Base-by-base conservation (phyloP, 2,329 filamentous ascomycete species). In the Sclerotinia borealis region DNA sequence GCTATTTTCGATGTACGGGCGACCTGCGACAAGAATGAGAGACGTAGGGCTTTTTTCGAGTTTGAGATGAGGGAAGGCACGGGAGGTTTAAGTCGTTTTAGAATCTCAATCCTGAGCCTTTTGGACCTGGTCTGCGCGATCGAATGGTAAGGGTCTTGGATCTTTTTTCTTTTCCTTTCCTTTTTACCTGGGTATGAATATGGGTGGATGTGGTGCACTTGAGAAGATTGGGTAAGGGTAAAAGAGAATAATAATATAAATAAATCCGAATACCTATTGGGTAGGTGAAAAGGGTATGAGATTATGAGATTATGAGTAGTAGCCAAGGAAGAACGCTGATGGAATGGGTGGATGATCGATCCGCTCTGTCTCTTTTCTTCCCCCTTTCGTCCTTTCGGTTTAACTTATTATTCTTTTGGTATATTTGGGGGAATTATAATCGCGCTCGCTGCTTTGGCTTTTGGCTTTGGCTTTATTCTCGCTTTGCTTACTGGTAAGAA, bases 21-120 rank as follows among this genome's bases (percentile, higher is more conserved):
- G 56, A 63, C 62, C 62, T 63, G 62, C 62, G 62, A 63, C 62
- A 52, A 63, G 55, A 63, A 54, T n/a, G 62, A 60, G 55, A 60
- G 54, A 59, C 31, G 55, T 59, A 37, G 43, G 49, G 34, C 39
- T 55, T 34, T 22, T 34, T 55, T 43, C 54, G 52, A 59, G 61
- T 63, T 59, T 60, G 61, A 59, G 45, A 47, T 36, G 27, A 49
- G 39, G 37, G 47, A 60, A 39, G 56, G 48, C 59, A 56, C 50
- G 56, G 47, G 39, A 19, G 43, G 61, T 59, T 58, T 59, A 58
- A 63, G 34, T 59, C 45, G 61, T 58, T 59, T 63, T 19, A 59
- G 61, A 58, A 58, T 58, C 39, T 56, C 50, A 48, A 58, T 49
- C 49, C 29, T 48, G 60, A 62, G 59, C 29, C 39, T 31, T 61